Evolutionary conservation across 495 filamentous ascomycete species (phyloP).

Genomic region (Cercophora newfieldiana): DNA sequence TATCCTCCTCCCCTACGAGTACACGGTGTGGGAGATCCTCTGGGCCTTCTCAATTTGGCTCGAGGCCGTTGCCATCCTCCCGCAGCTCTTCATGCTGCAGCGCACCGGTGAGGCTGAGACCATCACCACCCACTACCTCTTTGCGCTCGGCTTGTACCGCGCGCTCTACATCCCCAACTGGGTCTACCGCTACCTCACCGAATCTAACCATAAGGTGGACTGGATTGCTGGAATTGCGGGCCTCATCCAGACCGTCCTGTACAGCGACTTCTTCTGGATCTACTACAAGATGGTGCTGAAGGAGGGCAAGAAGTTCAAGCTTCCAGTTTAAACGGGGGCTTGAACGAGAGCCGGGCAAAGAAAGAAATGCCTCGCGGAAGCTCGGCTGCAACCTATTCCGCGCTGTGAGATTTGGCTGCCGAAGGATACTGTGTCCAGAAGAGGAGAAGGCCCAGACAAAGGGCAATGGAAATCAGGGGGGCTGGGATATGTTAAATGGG

Average conservation of each 20-base stretch:
- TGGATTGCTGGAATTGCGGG: slow-evolving; percentile 83
- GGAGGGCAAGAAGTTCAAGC: slow-evolving; percentile 85
- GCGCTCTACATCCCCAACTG: slow-evolving; percentile 98
- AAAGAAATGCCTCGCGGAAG: neutral
- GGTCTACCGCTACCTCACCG: slow-evolving; percentile 83
- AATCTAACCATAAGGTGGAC: slow-evolving; percentile 67
- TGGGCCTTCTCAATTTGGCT: slow-evolving; percentile 99
- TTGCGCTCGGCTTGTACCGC: slow-evolving; percentile 87
- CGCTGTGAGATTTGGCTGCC: neutral
- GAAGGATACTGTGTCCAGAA: neutral
- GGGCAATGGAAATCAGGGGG: neutral
- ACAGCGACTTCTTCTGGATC: slow-evolving; percentile 99
- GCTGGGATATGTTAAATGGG: neutral
- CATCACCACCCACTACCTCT: slow-evolving; percentile 97
- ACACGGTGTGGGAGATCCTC: slow-evolving; percentile 71
- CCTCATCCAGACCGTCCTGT: slow-evolving; percentile 88
- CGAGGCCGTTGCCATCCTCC: slow-evolving; percentile 92
- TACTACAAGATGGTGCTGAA: slow-evolving; percentile 95
- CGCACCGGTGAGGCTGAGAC: slow-evolving; percentile 96
- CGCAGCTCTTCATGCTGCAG: slow-evolving; percentile 97
- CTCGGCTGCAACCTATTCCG: neutral
- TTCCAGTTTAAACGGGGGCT: slow-evolving; percentile 63
- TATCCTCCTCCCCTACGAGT: slow-evolving; percentile 79
- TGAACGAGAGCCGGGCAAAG: neutral
- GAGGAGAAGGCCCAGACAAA: neutral